These are phyloP conservation scores for Arachnomyces sp. DNA, from an alignment of 2,329 filamentous ascomycete genomes.

Conservation along the genomic window DNA sequence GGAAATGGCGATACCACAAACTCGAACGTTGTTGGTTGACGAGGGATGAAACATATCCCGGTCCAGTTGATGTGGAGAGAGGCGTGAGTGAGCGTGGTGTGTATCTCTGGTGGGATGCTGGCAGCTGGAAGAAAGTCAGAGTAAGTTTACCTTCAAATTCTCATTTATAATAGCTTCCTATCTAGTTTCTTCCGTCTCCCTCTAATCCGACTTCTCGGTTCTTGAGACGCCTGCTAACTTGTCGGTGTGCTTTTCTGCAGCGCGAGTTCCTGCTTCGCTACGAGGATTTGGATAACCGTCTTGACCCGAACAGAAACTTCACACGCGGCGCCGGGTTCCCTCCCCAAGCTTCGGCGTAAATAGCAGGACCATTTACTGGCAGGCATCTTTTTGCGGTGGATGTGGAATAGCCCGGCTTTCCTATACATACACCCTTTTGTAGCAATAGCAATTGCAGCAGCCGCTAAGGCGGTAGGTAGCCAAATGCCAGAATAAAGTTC, in stretches of 20 bases:
- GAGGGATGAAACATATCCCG: constrained; percentile 40
- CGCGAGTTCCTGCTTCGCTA: constrained; percentile 44
- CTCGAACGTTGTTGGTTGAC: constrained; percentile 46
- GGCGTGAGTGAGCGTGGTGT: constrained; percentile 44
- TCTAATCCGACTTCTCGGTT: neutral
- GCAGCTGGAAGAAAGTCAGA: constrained; percentile 43
- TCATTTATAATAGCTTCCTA: neutral
- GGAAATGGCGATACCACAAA: constrained; percentile 48
- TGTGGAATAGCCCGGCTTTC: too few species aligned
- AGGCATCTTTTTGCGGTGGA: too few species aligned
- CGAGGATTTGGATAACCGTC: constrained; percentile 42
- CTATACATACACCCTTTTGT: too few species aligned
- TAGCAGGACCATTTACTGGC: too few species aligned
- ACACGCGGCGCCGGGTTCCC: constrained; percentile 29
- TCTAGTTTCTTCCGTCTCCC: neutral
- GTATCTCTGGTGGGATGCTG: constrained; percentile 44
- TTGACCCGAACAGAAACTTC: constrained; percentile 32
- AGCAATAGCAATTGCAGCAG: too few species aligned
- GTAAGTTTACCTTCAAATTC: constrained; percentile 24
- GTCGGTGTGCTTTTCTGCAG: constrained; percentile 14
- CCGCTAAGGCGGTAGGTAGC: too few species aligned
- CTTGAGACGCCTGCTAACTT: constrained; percentile 11
- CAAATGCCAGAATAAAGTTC: too few species aligned
- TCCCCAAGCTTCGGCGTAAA: constrained; percentile 22
- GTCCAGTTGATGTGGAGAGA: constrained; percentile 41